Evolutionary conservation across 2,329 filamentous ascomycete genomes (phyloP).

Genomic region (Aureobasidium pullulans): DNA sequence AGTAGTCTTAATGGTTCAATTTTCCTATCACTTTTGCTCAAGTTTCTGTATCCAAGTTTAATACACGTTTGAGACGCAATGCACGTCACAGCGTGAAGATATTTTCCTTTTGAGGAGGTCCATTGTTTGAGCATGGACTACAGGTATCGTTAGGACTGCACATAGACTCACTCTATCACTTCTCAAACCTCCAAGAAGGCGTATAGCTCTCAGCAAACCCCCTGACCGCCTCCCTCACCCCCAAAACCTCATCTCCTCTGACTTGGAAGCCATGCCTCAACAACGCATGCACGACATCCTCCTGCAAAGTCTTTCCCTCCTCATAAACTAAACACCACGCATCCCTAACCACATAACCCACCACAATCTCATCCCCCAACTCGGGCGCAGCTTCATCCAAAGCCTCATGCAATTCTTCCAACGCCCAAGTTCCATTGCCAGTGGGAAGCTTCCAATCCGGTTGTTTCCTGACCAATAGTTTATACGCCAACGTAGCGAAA

Average conservation of each 20-base stretch:
- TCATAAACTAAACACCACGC: constrained; percentile 12
- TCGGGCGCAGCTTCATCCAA: constrained; percentile 8
- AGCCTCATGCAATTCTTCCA: constrained; percentile 11
- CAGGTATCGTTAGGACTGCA: neutral
- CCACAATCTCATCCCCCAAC: constrained; percentile 11
- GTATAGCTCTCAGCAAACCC: neutral
- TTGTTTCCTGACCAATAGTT: neutral
- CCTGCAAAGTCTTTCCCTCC: constrained; percentile 5
- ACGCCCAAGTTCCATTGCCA: constrained; percentile 7
- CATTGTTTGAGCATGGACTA: neutral
- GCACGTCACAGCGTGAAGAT: too few species aligned
- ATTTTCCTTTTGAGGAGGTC: neutral
- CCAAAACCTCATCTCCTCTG: neutral
- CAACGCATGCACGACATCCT: constrained; percentile 7
- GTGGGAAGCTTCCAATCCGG: neutral
- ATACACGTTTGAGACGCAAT: too few species aligned
- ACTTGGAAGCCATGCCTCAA: constrained; percentile 1
- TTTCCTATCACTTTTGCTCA: neutral
- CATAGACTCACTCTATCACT: neutral
- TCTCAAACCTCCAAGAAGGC: neutral
- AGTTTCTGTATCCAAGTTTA: too few species aligned
- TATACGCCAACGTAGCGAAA: constrained; percentile 3
- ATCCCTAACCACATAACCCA: constrained; percentile 5
- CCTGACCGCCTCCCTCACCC: neutral
- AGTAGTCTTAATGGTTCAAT: neutral